Conservation (phyloP, 2,329 filamentous ascomycete genomes). For the Coleophoma eucalyptorum region DNA sequence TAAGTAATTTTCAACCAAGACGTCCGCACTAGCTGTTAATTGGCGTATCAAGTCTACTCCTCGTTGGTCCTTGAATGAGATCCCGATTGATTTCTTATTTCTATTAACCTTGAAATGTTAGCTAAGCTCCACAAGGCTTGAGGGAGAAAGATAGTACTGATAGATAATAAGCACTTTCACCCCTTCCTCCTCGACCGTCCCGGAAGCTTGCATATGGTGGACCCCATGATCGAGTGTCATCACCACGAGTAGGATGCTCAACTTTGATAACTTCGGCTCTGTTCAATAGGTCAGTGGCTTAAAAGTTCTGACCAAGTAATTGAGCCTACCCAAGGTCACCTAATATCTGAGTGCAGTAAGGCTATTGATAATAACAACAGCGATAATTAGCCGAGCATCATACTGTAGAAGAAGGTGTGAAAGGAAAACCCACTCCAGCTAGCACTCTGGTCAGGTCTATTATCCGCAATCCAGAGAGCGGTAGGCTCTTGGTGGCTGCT, state of each 20-base stretch:
- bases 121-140: background rate
- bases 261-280: slow-evolving; percentile 95
- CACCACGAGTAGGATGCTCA: slow-evolving; percentile 83
- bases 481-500: background rate
- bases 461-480: background rate
- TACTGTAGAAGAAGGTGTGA: background rate
- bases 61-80: slow-evolving; percentile 82
- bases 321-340: slow-evolving; percentile 81
- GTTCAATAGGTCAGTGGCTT: slow-evolving; percentile 13
- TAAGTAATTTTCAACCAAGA: slow-evolving; percentile 93
- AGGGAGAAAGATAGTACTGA: slow-evolving; percentile 43
- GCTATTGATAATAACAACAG: slow-evolving; percentile 44
- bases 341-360: slow-evolving; percentile 92
- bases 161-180: slow-evolving; percentile 91
- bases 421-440: slow-evolving; percentile 31
- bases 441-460: background rate
- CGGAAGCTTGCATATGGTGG: slow-evolving; percentile 83
- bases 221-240: slow-evolving; percentile 93
- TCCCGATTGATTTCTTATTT: slow-evolving; percentile 88
- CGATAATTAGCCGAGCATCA: background rate
- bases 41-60: slow-evolving; percentile 83
- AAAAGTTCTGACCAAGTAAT: background rate
- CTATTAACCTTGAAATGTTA: slow-evolving; percentile 68
- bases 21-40: slow-evolving; percentile 77
- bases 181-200: slow-evolving; percentile 60